Evolutionary conservation across 2,329 filamentous ascomycete species (phyloP), one percentile per base, ranked within the genome.

Genomic region (Peltaster fructicola): DNA sequence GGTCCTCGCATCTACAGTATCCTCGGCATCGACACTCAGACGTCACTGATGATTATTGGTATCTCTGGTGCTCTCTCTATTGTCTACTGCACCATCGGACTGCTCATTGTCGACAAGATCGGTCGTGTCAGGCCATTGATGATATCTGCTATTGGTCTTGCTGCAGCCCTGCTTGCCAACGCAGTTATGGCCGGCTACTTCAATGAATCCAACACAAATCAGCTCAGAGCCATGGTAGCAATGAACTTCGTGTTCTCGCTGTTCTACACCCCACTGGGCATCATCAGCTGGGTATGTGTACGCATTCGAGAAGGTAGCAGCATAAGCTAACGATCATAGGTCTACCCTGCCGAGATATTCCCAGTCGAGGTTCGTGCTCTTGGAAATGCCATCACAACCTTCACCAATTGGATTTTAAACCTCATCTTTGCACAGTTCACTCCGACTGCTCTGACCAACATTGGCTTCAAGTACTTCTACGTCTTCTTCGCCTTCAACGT

Each of bases 51-150:
- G 27, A 36, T 38, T 23, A 29, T 34, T 10, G 33, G 35, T 17
- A 38, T 36, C 30, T 32, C 25, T 17, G 35, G 35, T 12, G 32
- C 33, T 8, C 23, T 36, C 4, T 32, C 33, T 5, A 26, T 38
- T 12, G 29, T 38, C 12, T 38, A 36, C 24, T 34, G 31, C 24
- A 30, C 31, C 6, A 33, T 38, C 18, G 34, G 32, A 10, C 34
- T 38, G 9, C 29, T 30, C 22, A 15, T 27, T n/a, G 20, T 37
- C 9, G 59, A 65, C 35, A 52, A 44, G 9, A 40, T 63, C 20
- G 58, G 57, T n/a, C n/a, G n/a, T n/a, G 47, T 61, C 23, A 61
- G 57, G 37, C 50, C 60, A 1, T 46, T 65, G 6, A 54, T 64
- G 57, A 59, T 10, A 57, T n/a, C n/a, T n/a, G n/a, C n/a, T n/a